A percentile compares a stretch with the other conserved stretches of the same genome.
phyloP scores from a whole-genome alignment of 805 yeast genomes.

The Wickerhamomyces tratensis region DNA sequence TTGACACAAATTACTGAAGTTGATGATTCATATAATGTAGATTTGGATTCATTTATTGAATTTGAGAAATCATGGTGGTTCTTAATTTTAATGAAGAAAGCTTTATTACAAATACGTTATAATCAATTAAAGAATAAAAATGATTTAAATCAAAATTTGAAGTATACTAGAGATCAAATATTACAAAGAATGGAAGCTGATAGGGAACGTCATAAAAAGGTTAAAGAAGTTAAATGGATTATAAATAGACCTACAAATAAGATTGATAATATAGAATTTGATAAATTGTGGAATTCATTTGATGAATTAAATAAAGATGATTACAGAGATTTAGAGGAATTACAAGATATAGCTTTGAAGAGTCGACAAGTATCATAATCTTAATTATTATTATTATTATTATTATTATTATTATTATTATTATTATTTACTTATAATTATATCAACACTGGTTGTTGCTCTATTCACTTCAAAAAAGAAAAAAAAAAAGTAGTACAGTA shows the following conservation, averaged over 20 bases:
- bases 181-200: conserved; percentile 84
- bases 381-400: too few species aligned
- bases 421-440: too few species aligned
- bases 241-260: conserved; percentile 37
- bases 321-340: conserved; percentile 39
- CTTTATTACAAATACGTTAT: conserved; percentile 7
- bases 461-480: too few species aligned
- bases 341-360: conserved; percentile 41
- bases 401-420: too few species aligned
- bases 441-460: too few species aligned
- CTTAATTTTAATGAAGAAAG: conserved; percentile 11
- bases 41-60: conserved; percentile 2
- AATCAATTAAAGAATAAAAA: conserved; percentile 2
- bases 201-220: conserved; percentile 79
- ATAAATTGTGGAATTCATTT: conserved; percentile 28
- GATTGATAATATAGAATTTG: conserved; percentile 39
- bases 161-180: conserved; percentile 39
- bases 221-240: conserved; percentile 76
- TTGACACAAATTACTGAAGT: not conserved
- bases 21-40: conserved; percentile 1
- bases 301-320: conserved; percentile 35
- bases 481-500: too few species aligned
- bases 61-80: conserved; percentile 14
- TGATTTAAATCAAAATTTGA: not conserved
- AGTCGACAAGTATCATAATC: conserved; percentile 27